Percentiles rank a stretch among this genome's conserved stretches.
Evolutionary conservation across 345 rosid genomes (phyloP).

Genomic region (Psidium friedrichsthalianum): DNA sequence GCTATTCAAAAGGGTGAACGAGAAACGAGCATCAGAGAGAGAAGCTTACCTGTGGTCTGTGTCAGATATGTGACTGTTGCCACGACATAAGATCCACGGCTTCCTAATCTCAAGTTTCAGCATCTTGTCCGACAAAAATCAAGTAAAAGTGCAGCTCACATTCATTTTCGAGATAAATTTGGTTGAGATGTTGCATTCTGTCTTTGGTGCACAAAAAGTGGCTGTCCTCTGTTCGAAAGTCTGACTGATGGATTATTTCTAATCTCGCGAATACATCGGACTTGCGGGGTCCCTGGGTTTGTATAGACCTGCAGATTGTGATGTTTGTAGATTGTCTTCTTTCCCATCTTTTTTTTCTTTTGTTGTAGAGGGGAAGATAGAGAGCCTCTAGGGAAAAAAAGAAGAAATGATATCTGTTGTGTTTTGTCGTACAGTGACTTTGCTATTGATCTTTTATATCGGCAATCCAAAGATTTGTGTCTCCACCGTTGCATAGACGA

Average conservation of each 20-base stretch:
- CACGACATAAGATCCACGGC: background rate
- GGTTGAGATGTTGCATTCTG: background rate
- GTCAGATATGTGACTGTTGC: slow-evolving; percentile 58
- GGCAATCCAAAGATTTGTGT: background rate
- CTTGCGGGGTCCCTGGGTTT: background rate
- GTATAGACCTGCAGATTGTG: background rate
- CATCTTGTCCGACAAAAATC: background rate
- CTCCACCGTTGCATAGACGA: background rate
- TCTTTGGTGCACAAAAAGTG: background rate
- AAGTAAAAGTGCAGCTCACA: background rate
- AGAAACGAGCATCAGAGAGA: slow-evolving; percentile 71
- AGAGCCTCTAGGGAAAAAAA: background rate
- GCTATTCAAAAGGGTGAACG: slow-evolving; percentile 48
- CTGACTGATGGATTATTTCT: background rate
- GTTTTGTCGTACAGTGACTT: background rate
- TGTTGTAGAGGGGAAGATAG: background rate
- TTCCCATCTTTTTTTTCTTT: background rate
- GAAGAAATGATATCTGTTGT: background rate
- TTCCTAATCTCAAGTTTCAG: background rate
- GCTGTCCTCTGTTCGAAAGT: background rate
- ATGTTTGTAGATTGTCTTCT: background rate
- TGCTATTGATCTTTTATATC: background rate
- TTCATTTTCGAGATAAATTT: background rate
- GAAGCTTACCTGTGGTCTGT: slow-evolving; percentile 97
- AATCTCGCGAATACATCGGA: background rate